Conservation (phyloP, 2,329 filamentous ascomycete species). For the Cladosporium sp. region DNA sequence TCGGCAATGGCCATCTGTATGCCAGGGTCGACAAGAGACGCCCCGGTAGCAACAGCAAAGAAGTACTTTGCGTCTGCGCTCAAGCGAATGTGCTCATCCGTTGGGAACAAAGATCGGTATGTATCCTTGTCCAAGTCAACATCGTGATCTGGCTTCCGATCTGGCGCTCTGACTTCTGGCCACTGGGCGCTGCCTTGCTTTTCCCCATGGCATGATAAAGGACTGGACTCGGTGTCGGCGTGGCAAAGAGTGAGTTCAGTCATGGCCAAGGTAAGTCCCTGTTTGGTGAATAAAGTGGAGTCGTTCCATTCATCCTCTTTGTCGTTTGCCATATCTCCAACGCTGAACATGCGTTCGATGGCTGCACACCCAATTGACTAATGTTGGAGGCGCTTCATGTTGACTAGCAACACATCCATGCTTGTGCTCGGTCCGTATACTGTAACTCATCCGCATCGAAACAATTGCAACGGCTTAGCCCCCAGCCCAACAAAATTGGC, state of each 20-base stretch:
- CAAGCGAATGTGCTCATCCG: slow-evolving; percentile 11
- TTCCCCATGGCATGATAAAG: background rate
- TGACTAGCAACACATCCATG: background rate
- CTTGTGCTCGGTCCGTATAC: background rate
- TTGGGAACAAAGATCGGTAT: slow-evolving; percentile 7
- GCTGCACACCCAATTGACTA: background rate
- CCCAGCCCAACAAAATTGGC: background rate
- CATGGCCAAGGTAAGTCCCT: background rate
- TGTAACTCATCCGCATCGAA: background rate
- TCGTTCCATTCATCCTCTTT: slow-evolving; percentile 11
- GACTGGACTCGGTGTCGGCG: background rate
- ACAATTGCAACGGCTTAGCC: background rate
- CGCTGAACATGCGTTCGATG: slow-evolving; percentile 3
- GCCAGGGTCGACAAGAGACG: background rate
- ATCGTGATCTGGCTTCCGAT: background rate
- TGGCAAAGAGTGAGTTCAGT: background rate
- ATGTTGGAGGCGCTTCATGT: background rate
- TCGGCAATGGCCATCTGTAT: slow-evolving; percentile 21
- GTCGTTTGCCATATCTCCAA: background rate
- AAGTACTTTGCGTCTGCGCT: slow-evolving; percentile 21
- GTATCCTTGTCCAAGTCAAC: slow-evolving; percentile 12
- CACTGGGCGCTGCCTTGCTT: background rate
- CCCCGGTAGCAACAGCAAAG: slow-evolving; percentile 13
- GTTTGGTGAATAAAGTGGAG: background rate
- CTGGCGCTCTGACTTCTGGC: slow-evolving; percentile 9